phyloP scores from a whole-genome alignment of 768 basidiomycete genomes.

The Calocybe gangraenosa region DNA sequence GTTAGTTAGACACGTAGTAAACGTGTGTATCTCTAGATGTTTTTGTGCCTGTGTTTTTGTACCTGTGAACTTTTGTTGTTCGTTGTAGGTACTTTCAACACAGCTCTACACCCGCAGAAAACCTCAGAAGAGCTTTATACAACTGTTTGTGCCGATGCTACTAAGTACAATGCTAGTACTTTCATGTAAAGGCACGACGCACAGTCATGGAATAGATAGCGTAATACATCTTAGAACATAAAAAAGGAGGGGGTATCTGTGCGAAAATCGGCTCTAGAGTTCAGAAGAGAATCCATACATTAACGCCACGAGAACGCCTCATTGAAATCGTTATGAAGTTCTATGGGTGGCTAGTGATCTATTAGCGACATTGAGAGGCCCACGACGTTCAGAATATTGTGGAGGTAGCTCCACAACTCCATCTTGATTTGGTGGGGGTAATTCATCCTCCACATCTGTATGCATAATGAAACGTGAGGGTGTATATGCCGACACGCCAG shows the following conservation, averaged over 20 bases:
- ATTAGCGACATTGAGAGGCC: slow-evolving; percentile 9
- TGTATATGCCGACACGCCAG: slow-evolving; percentile 37
- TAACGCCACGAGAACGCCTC: not conserved
- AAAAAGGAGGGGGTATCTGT: not conserved
- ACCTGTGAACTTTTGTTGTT: not conserved
- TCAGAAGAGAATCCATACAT: too few relatives aligned
- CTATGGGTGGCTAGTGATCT: slow-evolving; percentile 1
- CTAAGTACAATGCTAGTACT: slow-evolving; percentile 8
- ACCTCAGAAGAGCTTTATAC: slow-evolving; percentile 6
- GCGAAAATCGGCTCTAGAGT: too few relatives aligned
- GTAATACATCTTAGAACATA: slow-evolving; percentile 10
- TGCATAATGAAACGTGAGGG: slow-evolving; percentile 61
- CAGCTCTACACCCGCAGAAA: too few relatives aligned
- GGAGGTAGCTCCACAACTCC: slow-evolving; percentile 75
- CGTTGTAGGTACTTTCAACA: too few relatives aligned
- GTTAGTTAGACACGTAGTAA: slow-evolving; percentile 10
- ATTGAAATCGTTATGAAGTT: slow-evolving; percentile 4
- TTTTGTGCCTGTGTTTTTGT: slow-evolving; percentile 6
- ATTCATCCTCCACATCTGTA: slow-evolving; percentile 60
- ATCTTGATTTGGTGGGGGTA: slow-evolving; percentile 36
- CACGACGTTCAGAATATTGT: slow-evolving; percentile 56
- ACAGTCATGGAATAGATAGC: slow-evolving; percentile 3
- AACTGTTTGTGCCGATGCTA: slow-evolving; percentile 2
- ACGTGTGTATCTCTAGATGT: slow-evolving; percentile 13
- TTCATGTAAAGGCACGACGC: slow-evolving; percentile 6